Evolutionary conservation across 1,139 yeast genomes (phyloP), one percentile per base, ranked within the genome.

Genomic region (Geotrichum klebahnii): DNA sequence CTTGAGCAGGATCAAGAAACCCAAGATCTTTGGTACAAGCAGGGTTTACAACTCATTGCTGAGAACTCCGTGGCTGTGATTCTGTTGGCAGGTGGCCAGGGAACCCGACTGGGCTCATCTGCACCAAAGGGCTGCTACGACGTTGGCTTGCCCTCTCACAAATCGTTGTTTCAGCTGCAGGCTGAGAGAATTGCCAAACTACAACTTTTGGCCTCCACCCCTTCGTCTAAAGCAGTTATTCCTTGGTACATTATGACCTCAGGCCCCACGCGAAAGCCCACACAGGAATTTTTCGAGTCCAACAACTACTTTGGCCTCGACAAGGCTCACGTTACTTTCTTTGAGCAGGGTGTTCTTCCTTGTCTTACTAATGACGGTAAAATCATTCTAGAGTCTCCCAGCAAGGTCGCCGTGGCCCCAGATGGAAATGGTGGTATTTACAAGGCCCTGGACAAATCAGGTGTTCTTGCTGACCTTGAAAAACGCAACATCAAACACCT

Each of bases 401-500:
- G 70, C 43, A 69, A 74, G 43, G 76, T 87, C 43, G 82, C 90
- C 33, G 86, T 86, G 61, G 87, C 97, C 10, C 98, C 99, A 1
- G 97, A 94, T 67, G 99, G 99, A 1, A 94, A 94, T 66, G 99
- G 99, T 52, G 99, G 99, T 1, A 74, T 94, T 52, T 94, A 94
- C 72, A 83, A 81, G 63, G 97, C 97, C 2, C 75, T 94, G 39
- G 71, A 72, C 59, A 77, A 77, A 36, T 79, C 83, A 57, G 79
- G 80, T 1, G 74, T 90, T 22, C 64, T 92, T 45, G 77, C 78
- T 8, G 96, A 90, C 64, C 79, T 92, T 65, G 63, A 70, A 24
- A 56, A 61, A n/a, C 81, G 81, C 52, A 89, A 88, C 6, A 80
- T 92, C 57, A 80, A 87, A 67, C 98, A 92, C 66, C 76, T 94